Base-by-base conservation (phyloP, 2,329 filamentous ascomycete genomes). In the Trichophyton mentagrophytes region DNA sequence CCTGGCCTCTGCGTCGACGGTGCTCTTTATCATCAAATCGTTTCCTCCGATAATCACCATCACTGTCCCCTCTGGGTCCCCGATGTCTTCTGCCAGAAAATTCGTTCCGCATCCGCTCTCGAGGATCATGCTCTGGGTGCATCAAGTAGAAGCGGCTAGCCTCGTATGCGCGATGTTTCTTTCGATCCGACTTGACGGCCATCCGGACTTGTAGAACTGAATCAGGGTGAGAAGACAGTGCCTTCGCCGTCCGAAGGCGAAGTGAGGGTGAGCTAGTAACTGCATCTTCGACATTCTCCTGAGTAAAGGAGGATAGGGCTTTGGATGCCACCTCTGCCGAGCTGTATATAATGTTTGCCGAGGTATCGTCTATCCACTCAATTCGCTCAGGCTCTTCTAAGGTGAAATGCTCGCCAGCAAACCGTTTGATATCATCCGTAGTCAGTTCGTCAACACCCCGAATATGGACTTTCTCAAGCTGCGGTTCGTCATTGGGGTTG, bases 281-380 rank as follows among this genome's bases (percentile, higher is more conserved):
- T 61, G 72, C 71, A 63, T 73, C 72, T 58, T 72, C 71, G 17
- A 69, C 56, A 6, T 64, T 59, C 22, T 67, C 66, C 61, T 75
- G 70, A 3, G 73, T 74, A 56, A 87, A 75, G 3, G 77, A 75
- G 36, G 71, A 68, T 25, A 87, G 74, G 20, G 83, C 84, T 58
- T 78, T 71, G 3, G 77, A 68, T 1, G 84, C 84, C 11, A 79
- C 73, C 51, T 80, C 77, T 11, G 77, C 69, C 40, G 76, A 79
- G 61, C 78, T 77, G 75, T 93, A 97, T 59, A 95, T 74, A 59
- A 96, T 78, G 70, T 97, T 97, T 64, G 90, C 89, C 0, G 90
- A 92, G 5, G 84, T 85, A 73, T 99, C 93, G 71, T 97, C 89
- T 66, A 99, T 90, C 93, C 93, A 99, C 75, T 97, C 90, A 64